Conservation (phyloP, 495 filamentous ascomycete species). For the Bryoglossum gracile region DNA sequence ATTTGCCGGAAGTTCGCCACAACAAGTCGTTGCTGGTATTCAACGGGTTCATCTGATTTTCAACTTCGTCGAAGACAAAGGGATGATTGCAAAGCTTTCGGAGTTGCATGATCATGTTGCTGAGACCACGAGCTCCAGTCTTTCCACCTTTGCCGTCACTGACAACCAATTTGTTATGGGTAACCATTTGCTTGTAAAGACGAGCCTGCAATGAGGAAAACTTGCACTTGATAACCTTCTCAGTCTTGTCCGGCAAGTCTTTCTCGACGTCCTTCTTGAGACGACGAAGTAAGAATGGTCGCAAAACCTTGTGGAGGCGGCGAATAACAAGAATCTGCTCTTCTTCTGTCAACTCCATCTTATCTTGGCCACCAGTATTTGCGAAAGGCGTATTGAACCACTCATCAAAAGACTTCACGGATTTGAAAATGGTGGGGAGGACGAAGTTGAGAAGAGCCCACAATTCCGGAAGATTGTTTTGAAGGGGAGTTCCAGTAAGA, state of each 20-base stretch:
- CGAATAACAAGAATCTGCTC: constrained; percentile 97
- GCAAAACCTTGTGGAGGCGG: constrained; percentile 93
- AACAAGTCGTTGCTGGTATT: constrained; percentile 83
- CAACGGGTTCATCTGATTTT: constrained; percentile 92
- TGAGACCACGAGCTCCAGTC: constrained; percentile 88
- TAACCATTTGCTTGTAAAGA: constrained; percentile 94
- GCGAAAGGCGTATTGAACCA: constrained; percentile 99
- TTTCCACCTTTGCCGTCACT: constrained; percentile 94
- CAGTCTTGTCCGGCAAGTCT: constrained; percentile 95
- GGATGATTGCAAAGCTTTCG: constrained; percentile 99
- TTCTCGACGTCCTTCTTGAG: constrained; percentile 99
- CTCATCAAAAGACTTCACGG: constrained; percentile 97
- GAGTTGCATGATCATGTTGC: constrained; percentile 99
- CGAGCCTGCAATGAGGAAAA: constrained; percentile 91
- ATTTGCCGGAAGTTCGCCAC: constrained; percentile 96
- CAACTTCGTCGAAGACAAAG: constrained; percentile 95
- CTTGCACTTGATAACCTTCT: constrained; percentile 97
- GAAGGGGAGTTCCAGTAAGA: constrained; percentile 91
- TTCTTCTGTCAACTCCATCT: constrained; percentile 99
- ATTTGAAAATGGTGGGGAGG: constrained; percentile 97
- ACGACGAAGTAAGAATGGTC: constrained; percentile 95
- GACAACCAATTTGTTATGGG: constrained; percentile 85
- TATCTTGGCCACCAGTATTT: constrained; percentile 94
- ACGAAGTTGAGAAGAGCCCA: constrained; percentile 99
- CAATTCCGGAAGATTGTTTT: constrained; percentile 93